Conservation (phyloP, 1,284 basidiomycete genomes). For the Ceratobasidium sp. region DNA sequence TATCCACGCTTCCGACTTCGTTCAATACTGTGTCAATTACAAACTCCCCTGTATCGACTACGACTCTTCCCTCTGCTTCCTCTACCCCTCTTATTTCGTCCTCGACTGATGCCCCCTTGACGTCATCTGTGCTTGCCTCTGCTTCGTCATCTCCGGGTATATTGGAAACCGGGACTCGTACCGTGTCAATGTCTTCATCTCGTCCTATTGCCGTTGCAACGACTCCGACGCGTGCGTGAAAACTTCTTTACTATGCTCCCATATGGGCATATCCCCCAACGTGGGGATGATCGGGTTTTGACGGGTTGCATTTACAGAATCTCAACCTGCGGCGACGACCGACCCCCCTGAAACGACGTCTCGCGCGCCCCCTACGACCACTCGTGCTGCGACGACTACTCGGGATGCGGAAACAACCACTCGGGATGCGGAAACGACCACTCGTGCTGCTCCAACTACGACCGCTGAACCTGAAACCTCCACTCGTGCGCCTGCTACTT, state of each 20-base stretch:
- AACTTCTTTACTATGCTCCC: slow-evolving; percentile 1
- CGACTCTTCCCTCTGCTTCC: slow-evolving; percentile 46
- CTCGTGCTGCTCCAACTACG: background rate
- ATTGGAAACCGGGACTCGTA: background rate
- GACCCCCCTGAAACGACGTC: slow-evolving; percentile 10
- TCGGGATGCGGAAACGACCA: slow-evolving; percentile 2
- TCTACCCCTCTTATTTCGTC: slow-evolving; percentile 43
- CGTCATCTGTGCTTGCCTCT: slow-evolving; percentile 21
- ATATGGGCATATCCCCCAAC: slow-evolving; percentile 10
- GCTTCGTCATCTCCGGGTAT: slow-evolving; percentile 8
- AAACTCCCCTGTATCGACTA: slow-evolving; percentile 46
- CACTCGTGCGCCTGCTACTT: slow-evolving; percentile 19
- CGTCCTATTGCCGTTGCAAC: slow-evolving; percentile 3
- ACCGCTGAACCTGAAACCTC: slow-evolving; percentile 1
- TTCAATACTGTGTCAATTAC: slow-evolving; percentile 46
- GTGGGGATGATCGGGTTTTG: slow-evolving; percentile 24
- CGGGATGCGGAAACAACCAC: slow-evolving; percentile 17
- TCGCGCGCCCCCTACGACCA: background rate
- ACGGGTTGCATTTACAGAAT: slow-evolving; percentile 21
- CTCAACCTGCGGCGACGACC: slow-evolving; percentile 23
- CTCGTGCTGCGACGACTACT: slow-evolving; percentile 4
- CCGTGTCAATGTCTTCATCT: slow-evolving; percentile 11
- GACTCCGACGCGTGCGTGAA: slow-evolving; percentile 26
- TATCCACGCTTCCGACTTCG: slow-evolving; percentile 44
- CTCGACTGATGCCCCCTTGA: slow-evolving; percentile 45